These are phyloP conservation scores for Albugo laibachii DNA, from an alignment of 352 stramenopile genomes.

Conservation along the genomic window DNA sequence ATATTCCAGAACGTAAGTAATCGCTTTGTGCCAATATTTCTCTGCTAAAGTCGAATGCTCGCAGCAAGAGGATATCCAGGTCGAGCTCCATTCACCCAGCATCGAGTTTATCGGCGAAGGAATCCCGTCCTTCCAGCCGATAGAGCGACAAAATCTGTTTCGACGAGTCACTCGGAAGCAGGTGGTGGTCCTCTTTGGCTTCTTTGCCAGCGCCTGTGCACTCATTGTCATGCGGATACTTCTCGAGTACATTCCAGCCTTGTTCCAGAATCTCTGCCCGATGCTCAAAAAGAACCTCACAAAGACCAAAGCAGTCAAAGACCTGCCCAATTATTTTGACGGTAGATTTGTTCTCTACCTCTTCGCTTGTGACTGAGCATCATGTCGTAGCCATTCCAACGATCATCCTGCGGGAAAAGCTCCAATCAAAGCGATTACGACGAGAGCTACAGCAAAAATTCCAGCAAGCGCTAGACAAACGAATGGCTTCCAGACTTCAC, in stretches of 20 bases:
- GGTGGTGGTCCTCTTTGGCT: constrained; percentile 56
- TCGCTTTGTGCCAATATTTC: background rate
- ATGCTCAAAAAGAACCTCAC: constrained; percentile 28
- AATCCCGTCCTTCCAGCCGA: constrained; percentile 27
- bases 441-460: constrained; percentile 23
- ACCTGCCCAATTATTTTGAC: constrained; percentile 73
- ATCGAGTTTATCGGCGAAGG: constrained; percentile 16
- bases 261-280: constrained; percentile 33
- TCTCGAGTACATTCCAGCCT: constrained; percentile 42
- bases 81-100: constrained; percentile 2
- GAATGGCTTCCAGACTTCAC: constrained; percentile 1
- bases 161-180: constrained; percentile 38
- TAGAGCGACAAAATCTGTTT: constrained; percentile 23
- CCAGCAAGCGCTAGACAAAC: constrained; percentile 18
- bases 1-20: constrained; percentile 31
- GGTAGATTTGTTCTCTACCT: constrained; percentile 7
- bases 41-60: background rate
- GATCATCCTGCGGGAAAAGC: constrained; percentile 27
- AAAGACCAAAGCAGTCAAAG: constrained; percentile 29
- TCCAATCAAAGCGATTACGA: constrained; percentile 13
- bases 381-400: constrained; percentile 27
- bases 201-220: constrained; percentile 26
- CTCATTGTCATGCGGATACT: constrained; percentile 36
- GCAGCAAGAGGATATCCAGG: constrained; percentile 3
- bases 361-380: background rate